These are phyloP conservation scores for Paracorniculantispora psalliotae DNA, from an alignment of 2,329 filamentous ascomycete species.

Conservation along the genomic window DNA sequence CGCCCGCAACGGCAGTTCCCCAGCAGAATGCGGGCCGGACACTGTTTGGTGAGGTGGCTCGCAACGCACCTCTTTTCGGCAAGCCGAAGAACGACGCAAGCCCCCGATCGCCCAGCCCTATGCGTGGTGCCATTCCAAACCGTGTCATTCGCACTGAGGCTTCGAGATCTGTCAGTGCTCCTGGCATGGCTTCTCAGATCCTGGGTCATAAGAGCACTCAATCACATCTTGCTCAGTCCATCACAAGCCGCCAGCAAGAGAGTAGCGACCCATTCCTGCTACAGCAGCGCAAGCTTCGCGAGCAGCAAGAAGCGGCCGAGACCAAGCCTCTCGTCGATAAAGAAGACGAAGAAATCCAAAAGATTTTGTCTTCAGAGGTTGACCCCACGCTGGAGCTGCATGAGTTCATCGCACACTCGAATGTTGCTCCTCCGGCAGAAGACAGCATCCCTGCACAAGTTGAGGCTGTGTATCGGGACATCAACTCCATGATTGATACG, in stretches of 20 bases:
- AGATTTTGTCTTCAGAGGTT: slow-evolving; percentile 55
- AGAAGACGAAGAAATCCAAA: slow-evolving; percentile 64
- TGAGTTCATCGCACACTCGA: slow-evolving; percentile 61
- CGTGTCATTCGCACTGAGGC: slow-evolving; percentile 45
- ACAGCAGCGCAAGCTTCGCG: slow-evolving; percentile 48
- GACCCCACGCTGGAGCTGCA: slow-evolving; percentile 59
- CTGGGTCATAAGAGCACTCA: slow-evolving; percentile 37
- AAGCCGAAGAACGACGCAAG: slow-evolving; percentile 47
- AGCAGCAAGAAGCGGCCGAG: slow-evolving; percentile 53
- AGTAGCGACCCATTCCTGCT: slow-evolving; percentile 44
- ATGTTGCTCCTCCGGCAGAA: slow-evolving; percentile 46
- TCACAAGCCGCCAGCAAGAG: slow-evolving; percentile 34
- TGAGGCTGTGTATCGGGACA: slow-evolving; percentile 68
- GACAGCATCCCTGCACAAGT: slow-evolving; percentile 59
- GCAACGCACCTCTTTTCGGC: slow-evolving; percentile 48
- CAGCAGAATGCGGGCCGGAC: slow-evolving; percentile 39
- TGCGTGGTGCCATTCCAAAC: slow-evolving; percentile 53
- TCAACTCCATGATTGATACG: slow-evolving; percentile 92
- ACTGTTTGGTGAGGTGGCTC: slow-evolving; percentile 52
- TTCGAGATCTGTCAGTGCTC: slow-evolving; percentile 55
- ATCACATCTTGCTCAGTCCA: slow-evolving; percentile 34
- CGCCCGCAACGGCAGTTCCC: slow-evolving; percentile 28
- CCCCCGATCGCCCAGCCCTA: slow-evolving; percentile 68
- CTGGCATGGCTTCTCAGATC: slow-evolving; percentile 53
- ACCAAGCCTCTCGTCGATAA: slow-evolving; percentile 57